Evolutionary conservation across 1,284 basidiomycete genomes (phyloP), one percentile per base, ranked within the genome.

Genomic region (Cryptococcus maquisensis): DNA sequence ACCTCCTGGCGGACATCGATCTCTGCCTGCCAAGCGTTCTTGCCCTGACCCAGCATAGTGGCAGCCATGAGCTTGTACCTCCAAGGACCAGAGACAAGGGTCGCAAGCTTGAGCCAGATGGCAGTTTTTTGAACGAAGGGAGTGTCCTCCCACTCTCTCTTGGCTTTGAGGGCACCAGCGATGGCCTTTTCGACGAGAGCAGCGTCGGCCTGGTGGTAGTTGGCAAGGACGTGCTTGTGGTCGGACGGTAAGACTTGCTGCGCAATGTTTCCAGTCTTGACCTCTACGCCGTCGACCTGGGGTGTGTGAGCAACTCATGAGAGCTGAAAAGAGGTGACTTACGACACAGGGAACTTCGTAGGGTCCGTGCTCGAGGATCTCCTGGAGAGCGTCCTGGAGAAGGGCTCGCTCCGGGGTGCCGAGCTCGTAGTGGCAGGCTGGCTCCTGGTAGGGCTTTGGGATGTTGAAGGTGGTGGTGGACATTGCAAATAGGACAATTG

Each of bases 1-100:
- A 32, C 28, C 28, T 98, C 95, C 16, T 95, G 95, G 26, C 93
- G 95, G 50, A 95, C 90, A 77, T 99, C 95, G 61, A 99, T 98
- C 81, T 99, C 95, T 21, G 95, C 96, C 79, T 99, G 95, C 95
- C 95, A 98, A 13, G 84, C 87, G 74, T 98, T 99, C 84, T 99
- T 99, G 50, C 96, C 95, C 79, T 99, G 95, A 15, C 95, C 95
- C 43, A 99, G 82, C 80, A 98, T 97, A 45, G 95, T 98, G 28
- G 95, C 93, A 32, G 96, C 96, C 79, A 98, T 84, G 51, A 99
- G 81, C 78, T 88, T 86, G 80, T 90, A 93, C 68, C 94, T 82
- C 77, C 96, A 97, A 82, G 98, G 98, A 58, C 87, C 87, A 65
- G 89, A 86, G 57, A 94, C 84, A 53, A 98, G 84, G 74, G 98